Base-by-base conservation (phyloP, 768 basidiomycete species). In the Leccinum aurantiacum region DNA sequence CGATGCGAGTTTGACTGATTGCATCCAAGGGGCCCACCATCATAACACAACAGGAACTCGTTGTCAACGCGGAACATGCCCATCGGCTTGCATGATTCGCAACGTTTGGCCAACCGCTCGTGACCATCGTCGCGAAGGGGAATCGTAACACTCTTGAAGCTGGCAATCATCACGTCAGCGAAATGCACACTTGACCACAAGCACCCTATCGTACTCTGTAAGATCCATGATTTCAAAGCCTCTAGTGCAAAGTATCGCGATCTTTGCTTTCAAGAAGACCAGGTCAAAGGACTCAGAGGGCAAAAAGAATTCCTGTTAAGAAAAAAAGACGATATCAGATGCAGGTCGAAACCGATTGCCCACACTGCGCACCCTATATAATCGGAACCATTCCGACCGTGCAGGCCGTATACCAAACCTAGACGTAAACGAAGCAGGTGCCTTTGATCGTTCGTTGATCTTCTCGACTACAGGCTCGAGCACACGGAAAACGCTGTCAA, bases 161-260 rank as follows among this genome's bases (percentile, higher is more conserved):
- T 93, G 33, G 50, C 29, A 14, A 29, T 19, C 52, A 19, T 4
- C 31, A 41, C 3, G 55, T 57, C 31, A 64, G 48, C 17, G 19
- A 58, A 10, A 27, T n/a, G 11, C 15, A 44, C 11, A 6, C 13
- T 19, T 19, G 13, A 31, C 1, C 1, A 10, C n/a, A 33, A 51
- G 31, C 8, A 15, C 17, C 15, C 47, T 8, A 24, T 73, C 91
- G 49, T 77, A 96, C 91, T 95, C 92, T 24, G 87, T 86, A 46
- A 98, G 82, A 66, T 98, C 93, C 91, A 98, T 98, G 67, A 98
- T 96, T 74, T 98, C 95, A 67, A 98, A 98, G 44, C 95, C 95
- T 69, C 92, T 93, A 0, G 91, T 87, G 66, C 95, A 95, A 29
- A 97, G 82, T 58, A 99, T 91, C 4, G 91, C 95, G 62, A 99